Evolutionary conservation across 1,284 basidiomycete species (phyloP).

Genomic region (Sporisorium reilianum): DNA sequence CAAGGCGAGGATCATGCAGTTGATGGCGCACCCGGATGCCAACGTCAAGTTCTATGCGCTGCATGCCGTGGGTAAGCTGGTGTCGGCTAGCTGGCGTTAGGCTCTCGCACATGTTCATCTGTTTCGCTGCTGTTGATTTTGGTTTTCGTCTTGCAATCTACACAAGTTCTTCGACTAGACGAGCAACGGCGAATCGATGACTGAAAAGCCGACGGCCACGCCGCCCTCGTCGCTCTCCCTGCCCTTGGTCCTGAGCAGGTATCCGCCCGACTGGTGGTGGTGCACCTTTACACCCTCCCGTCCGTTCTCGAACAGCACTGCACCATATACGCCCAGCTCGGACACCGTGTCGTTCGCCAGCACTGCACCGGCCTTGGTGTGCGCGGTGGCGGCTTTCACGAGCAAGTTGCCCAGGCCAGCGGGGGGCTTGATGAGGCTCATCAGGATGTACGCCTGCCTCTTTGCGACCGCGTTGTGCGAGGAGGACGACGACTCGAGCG

Average conservation of each 20-base stretch:
- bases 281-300: conserved; percentile 71
- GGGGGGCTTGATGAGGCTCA: conserved; percentile 88
- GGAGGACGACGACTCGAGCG: conserved; percentile 24
- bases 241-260: conserved; percentile 90
- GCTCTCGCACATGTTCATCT: not conserved
- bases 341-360: conserved; percentile 80
- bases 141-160: not conserved
- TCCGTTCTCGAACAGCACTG: conserved; percentile 77
- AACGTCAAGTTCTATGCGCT: conserved; percentile 93
- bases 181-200: conserved; percentile 83
- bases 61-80: conserved; percentile 58
- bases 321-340: conserved; percentile 93
- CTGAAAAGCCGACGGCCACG: conserved; percentile 89
- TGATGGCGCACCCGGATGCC: conserved; percentile 88
- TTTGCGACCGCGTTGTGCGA: conserved; percentile 38
- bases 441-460: conserved; percentile 85
- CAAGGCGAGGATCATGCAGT: conserved; percentile 91
- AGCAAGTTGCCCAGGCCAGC: conserved; percentile 78
- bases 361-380: conserved; percentile 14
- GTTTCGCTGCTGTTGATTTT: conserved; percentile 3
- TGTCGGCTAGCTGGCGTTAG: conserved; percentile 63
- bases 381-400: conserved; percentile 73
- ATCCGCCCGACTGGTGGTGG: conserved; percentile 77
- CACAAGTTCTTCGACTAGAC: conserved; percentile 69
- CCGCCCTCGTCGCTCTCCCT: conserved; percentile 94